A percentile compares a stretch with the other conserved stretches of the same genome.
phyloP scores from a whole-genome alignment of 2,329 filamentous ascomycete species.

The Alternaria panax region DNA sequence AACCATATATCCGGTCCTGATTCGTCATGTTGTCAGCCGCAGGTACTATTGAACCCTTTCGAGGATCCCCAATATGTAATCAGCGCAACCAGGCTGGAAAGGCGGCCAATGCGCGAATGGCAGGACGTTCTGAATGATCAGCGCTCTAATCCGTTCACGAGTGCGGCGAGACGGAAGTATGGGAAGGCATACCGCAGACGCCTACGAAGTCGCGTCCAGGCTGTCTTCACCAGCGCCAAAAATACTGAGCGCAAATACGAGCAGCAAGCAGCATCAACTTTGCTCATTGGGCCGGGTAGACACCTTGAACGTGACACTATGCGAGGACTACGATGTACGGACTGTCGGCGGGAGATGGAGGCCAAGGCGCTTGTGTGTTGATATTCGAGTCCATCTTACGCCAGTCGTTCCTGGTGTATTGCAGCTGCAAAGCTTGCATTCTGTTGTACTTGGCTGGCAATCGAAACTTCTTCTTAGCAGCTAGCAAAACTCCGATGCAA shows the following conservation, averaged over 20 bases:
- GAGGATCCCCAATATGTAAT: background rate
- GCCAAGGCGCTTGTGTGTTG: background rate
- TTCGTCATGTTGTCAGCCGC: too few relatives aligned
- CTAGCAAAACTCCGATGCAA: background rate
- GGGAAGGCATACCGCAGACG: background rate
- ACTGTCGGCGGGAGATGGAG: background rate
- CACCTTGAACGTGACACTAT: background rate
- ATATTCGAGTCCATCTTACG: background rate
- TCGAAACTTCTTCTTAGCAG: background rate
- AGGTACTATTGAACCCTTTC: background rate
- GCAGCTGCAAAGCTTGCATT: background rate
- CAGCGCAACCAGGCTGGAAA: background rate
- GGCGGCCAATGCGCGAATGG: background rate
- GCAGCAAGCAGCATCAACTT: background rate
- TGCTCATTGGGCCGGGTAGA: background rate
- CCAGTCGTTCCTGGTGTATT: background rate
- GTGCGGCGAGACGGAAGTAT: background rate
- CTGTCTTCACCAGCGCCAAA: background rate
- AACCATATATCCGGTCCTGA: background rate
- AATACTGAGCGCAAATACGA: too few relatives aligned
- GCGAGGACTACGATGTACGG: background rate
- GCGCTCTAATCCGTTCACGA: background rate
- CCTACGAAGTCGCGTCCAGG: background rate
- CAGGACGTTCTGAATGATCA: background rate
- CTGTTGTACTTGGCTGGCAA: background rate